Evolutionary conservation across 768 basidiomycete genomes (phyloP).

Genomic region (Pleurotus citrinopileatus): DNA sequence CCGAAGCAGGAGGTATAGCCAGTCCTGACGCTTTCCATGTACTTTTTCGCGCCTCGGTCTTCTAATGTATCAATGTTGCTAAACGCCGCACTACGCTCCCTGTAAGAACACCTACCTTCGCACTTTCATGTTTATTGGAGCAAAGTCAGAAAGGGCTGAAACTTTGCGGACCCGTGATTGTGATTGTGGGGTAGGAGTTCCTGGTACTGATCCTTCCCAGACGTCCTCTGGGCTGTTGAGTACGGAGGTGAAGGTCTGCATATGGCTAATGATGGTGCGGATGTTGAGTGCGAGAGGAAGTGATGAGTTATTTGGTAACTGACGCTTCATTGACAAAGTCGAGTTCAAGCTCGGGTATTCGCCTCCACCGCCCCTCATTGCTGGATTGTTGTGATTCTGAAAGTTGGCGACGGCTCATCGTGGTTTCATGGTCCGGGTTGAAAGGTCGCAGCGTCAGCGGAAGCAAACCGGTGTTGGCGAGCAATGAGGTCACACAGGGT

Average conservation of each 20-base stretch:
- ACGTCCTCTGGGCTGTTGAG: constrained; percentile 39
- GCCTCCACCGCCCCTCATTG: constrained; percentile 2
- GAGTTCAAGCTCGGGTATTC: constrained; percentile 27
- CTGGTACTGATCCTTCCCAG: constrained; percentile 37
- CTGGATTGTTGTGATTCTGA: not conserved
- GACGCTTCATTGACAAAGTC: constrained; percentile 76
- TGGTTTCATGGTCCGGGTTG: not conserved
- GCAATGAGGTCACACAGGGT: not conserved
- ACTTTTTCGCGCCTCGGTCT: constrained; percentile 32
- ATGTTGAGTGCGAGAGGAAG: constrained; percentile 3
- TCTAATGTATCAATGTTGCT: not conserved
- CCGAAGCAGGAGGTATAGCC: constrained; percentile 72
- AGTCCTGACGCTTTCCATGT: constrained; percentile 56
- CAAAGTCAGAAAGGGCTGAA: constrained; percentile 82
- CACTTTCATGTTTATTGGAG: constrained; percentile 85
- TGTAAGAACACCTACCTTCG: constrained; percentile 48
- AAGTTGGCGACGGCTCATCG: not conserved
- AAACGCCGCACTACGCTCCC: constrained; percentile 19
- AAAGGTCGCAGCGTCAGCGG: no score
- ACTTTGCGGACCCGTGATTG: constrained; percentile 68
- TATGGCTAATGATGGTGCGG: constrained; percentile 33
- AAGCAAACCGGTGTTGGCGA: not conserved
- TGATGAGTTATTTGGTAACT: not conserved
- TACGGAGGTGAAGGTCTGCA: constrained; percentile 77
- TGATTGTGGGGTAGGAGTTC: constrained; percentile 28